phyloP scores from a whole-genome alignment of 1,139 yeast species.

The Eremothecium coryli region DNA sequence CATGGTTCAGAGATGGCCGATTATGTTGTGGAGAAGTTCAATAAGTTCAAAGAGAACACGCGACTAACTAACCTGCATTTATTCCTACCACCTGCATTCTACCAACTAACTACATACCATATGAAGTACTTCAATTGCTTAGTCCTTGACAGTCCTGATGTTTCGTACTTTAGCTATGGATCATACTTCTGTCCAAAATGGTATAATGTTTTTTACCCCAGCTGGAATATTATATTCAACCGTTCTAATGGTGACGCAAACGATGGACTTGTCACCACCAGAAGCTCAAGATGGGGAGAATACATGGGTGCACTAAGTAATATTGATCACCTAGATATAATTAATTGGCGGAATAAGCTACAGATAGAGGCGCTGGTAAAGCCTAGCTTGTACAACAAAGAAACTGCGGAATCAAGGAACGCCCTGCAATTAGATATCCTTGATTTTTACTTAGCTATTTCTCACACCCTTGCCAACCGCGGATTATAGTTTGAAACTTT shows the following conservation, averaged over 20 bases:
- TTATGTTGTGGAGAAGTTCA: conserved; percentile 38
- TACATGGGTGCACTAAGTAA: conserved; percentile 68
- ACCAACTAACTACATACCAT: conserved; percentile 51
- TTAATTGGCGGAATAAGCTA: conserved; percentile 67
- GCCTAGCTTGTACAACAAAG: conserved; percentile 9
- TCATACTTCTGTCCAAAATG: conserved; percentile 59
- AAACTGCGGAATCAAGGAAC: conserved; percentile 11
- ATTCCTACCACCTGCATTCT: conserved; percentile 40
- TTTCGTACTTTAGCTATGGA: conserved; percentile 74
- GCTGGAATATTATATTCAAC: conserved; percentile 52
- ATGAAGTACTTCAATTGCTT: conserved; percentile 46
- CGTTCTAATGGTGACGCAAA: conserved; percentile 44
- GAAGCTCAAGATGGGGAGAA: conserved; percentile 75
- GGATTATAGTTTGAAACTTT: conserved; percentile 40
- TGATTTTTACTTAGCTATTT: conserved; percentile 65
- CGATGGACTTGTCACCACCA: conserved; percentile 79
- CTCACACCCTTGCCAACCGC: conserved; percentile 54
- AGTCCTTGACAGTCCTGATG: conserved; percentile 49
- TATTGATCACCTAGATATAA: conserved; percentile 78
- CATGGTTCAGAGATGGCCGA: conserved; percentile 82
- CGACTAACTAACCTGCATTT: conserved; percentile 9
- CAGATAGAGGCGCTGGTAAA: conserved; percentile 31
- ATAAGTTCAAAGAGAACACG: conserved; percentile 13
- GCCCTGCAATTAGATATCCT: conserved; percentile 57
- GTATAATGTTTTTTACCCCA: conserved; percentile 49